Evolutionary conservation across 768 basidiomycete species (phyloP).

Genomic region (Suillus sp.): DNA sequence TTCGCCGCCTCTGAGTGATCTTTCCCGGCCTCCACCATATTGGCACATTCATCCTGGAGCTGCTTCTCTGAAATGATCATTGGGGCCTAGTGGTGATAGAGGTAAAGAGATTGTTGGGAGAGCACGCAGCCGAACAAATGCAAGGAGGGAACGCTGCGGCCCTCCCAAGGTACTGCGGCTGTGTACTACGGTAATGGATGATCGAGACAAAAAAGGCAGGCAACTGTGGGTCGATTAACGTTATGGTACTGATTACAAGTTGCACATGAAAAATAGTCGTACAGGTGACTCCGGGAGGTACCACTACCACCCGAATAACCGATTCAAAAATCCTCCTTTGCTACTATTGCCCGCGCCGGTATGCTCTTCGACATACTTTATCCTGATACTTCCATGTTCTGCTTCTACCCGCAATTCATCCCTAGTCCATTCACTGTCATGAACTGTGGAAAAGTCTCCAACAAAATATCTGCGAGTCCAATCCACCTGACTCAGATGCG

Average conservation of each 20-base stretch:
- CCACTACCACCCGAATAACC: slow-evolving; percentile 21
- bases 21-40: not conserved
- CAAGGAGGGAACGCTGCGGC: not conserved
- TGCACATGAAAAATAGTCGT: not conserved
- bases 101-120: not conserved
- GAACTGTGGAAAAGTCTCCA: slow-evolving; percentile 25
- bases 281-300: not conserved
- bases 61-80: slow-evolving; percentile 13
- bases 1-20: not conserved
- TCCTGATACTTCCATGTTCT: slow-evolving; percentile 20
- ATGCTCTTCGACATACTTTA: slow-evolving; percentile 27
- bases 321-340: slow-evolving; percentile 22
- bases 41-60: not conserved
- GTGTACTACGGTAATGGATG: not conserved
- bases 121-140: not conserved
- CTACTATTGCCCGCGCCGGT: not conserved
- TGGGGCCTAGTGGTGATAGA: not conserved
- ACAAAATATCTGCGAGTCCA: slow-evolving; percentile 26
- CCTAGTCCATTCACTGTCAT: slow-evolving; percentile 25
- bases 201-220: not conserved
- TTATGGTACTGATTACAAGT: not conserved
- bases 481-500: slow-evolving; percentile 26
- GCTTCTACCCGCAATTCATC: slow-evolving; percentile 22
- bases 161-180: slow-evolving; percentile 4
- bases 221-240: not conserved